These are phyloP conservation scores for Lachancea waltii DNA, from an alignment of 805 yeast genomes.

Conservation along the genomic window DNA sequence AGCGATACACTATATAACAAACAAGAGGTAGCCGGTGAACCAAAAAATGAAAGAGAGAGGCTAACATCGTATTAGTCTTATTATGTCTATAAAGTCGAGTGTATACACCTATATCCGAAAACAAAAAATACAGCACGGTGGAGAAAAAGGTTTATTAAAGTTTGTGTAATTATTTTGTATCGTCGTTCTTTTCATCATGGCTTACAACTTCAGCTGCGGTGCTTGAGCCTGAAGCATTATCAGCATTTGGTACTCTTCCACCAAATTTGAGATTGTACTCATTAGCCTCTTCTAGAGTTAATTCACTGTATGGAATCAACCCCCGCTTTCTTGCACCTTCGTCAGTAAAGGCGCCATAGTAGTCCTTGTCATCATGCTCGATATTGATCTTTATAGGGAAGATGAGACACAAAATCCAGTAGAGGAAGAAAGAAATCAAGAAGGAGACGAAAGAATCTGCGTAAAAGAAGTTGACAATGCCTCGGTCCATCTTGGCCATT, in stretches of 20 bases:
- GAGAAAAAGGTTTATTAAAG: too few species aligned
- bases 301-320: constrained; percentile 30
- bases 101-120: too few species aligned
- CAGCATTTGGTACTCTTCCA: background rate
- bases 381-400: constrained; percentile 32
- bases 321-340: constrained; percentile 28
- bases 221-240: constrained; percentile 1
- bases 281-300: constrained; percentile 22
- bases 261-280: constrained; percentile 3
- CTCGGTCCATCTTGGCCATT: constrained; percentile 17
- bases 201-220: constrained; percentile 11
- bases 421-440: constrained; percentile 28
- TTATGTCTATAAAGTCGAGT: constrained; percentile 3
- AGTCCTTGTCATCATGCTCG: constrained; percentile 31
- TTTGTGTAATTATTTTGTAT: too few species aligned
- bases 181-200: constrained; percentile 8
- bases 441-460: constrained; percentile 37
- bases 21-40: too few species aligned
- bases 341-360: constrained; percentile 27
- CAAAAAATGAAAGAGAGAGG: too few species aligned
- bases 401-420: constrained; percentile 23
- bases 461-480: constrained; percentile 32
- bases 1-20: too few species aligned
- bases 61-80: too few species aligned
- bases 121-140: too few species aligned